phyloP scores from a whole-genome alignment of 164 flowering plant genomes.

The Pachysandra terminalis region DNA sequence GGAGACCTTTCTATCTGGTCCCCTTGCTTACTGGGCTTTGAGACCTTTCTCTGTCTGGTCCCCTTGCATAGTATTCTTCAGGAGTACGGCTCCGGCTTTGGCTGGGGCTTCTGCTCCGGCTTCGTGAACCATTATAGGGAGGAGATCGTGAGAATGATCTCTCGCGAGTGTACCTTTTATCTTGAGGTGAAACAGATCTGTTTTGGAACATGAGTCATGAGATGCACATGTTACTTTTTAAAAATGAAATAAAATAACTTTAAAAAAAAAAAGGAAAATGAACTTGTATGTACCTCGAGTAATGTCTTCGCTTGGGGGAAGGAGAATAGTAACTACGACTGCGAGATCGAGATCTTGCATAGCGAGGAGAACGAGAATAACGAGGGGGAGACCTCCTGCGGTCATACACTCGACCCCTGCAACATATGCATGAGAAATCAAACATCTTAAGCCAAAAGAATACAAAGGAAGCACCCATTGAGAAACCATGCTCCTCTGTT shows the following conservation, averaged over 20 bases:
- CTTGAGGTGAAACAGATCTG: slow-evolving; percentile 58
- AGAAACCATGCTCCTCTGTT: no score
- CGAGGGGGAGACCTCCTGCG: slow-evolving; percentile 52
- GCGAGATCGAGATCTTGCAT: slow-evolving; percentile 48
- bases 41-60: neutral
- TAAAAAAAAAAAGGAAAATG: neutral
- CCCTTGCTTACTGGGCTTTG: neutral
- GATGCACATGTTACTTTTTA: no score
- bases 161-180: slow-evolving; percentile 33
- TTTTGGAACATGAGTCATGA: neutral
- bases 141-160: slow-evolving; percentile 47
- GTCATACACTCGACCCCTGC: slow-evolving; percentile 35
- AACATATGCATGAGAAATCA: neutral
- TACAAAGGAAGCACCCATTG: no score
- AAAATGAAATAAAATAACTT: no score
- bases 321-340: slow-evolving; percentile 57
- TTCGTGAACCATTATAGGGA: slow-evolving; percentile 41
- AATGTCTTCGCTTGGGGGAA: slow-evolving; percentile 44
- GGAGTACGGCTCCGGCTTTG: slow-evolving; percentile 38
- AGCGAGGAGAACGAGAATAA: slow-evolving; percentile 55
- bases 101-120: slow-evolving; percentile 29
- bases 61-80: neutral
- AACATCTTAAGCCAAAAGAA: neutral
- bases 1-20: neutral
- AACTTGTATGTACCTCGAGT: slow-evolving; percentile 41